Percentiles rank a stretch among this genome's conserved stretches.
Conservation (phyloP, 768 basidiomycete species). For the Phaeolepiota aurea region DNA sequence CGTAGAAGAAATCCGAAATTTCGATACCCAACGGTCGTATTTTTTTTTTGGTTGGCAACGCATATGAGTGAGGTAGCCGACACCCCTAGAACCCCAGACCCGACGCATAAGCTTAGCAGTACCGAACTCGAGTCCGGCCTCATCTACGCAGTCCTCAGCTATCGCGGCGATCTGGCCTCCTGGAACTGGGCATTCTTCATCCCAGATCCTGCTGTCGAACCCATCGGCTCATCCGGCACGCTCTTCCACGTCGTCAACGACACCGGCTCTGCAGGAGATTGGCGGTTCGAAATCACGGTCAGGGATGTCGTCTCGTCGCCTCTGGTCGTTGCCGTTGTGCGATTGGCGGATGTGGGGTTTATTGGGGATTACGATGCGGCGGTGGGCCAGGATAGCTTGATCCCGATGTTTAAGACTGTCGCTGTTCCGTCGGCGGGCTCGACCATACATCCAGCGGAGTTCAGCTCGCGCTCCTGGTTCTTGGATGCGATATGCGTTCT, state of each 20-base stretch:
- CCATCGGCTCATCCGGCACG: slow-evolving; percentile 34
- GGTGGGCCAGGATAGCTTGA: slow-evolving; percentile 30
- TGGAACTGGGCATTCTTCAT: slow-evolving; percentile 47
- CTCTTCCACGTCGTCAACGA: slow-evolving; percentile 33
- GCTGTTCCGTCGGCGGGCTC: slow-evolving; percentile 22
- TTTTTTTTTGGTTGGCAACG: no score
- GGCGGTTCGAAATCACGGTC: slow-evolving; percentile 31
- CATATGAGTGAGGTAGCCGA: slow-evolving; percentile 4
- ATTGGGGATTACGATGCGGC: slow-evolving; percentile 34
- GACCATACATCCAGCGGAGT: slow-evolving; percentile 22
- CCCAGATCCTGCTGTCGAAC: slow-evolving; percentile 26
- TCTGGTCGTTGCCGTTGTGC: slow-evolving; percentile 34
- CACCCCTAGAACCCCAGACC: slow-evolving; percentile 9
- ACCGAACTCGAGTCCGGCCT: slow-evolving; percentile 29
- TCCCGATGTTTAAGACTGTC: slow-evolving; percentile 36
- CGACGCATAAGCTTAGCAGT: slow-evolving; percentile 14
- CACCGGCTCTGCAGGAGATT: slow-evolving; percentile 19
- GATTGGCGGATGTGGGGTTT: slow-evolving; percentile 31
- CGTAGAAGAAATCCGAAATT: no score
- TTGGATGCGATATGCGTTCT: slow-evolving; percentile 36
- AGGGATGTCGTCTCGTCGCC: slow-evolving; percentile 30
- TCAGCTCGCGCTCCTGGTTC: slow-evolving; percentile 41
- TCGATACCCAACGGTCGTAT: no score
- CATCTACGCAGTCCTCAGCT: slow-evolving; percentile 37
- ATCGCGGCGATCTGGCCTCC: slow-evolving; percentile 35